A percentile compares a stretch with the other conserved stretches of the same genome.
Conservation (phyloP, 306 rosid genomes). For the Macrotyloma uniflorum region DNA sequence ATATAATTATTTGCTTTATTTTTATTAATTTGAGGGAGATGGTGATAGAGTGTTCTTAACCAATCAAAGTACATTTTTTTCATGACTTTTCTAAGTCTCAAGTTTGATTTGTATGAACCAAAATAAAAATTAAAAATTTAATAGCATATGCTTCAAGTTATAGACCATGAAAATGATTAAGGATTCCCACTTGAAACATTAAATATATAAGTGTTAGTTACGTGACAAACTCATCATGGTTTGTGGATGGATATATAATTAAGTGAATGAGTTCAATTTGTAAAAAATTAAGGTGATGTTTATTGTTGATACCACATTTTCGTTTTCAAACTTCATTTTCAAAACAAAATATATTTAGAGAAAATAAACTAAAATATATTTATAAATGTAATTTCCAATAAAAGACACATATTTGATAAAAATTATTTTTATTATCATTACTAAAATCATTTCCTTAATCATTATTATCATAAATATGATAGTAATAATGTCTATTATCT, state of each 20-base stretch:
- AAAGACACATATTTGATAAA: too few relatives aligned
- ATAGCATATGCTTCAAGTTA: neutral
- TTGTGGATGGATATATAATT: neutral
- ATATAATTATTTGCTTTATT: neutral
- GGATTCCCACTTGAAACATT: neutral
- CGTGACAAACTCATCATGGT: neutral
- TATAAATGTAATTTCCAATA: too few relatives aligned
- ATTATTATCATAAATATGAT: too few relatives aligned
- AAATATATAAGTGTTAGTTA: neutral
- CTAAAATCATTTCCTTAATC: too few relatives aligned
- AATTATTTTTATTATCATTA: too few relatives aligned
- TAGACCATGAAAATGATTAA: neutral
- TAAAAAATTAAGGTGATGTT: neutral
- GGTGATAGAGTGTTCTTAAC: neutral
- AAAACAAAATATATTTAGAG: too few relatives aligned
- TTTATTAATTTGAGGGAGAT: neutral
- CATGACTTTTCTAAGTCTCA: neutral
- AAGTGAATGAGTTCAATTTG: neutral
- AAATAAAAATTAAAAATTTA: neutral
- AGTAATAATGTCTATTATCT: too few relatives aligned
- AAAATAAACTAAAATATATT: too few relatives aligned
- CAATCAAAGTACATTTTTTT: neutral
- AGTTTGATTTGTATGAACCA: neutral
- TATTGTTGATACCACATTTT: too few relatives aligned
- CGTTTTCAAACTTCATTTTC: too few relatives aligned